phyloP scores from a whole-genome alignment of 75 land plant species.

The Cunninghamia lanceolata region DNA sequence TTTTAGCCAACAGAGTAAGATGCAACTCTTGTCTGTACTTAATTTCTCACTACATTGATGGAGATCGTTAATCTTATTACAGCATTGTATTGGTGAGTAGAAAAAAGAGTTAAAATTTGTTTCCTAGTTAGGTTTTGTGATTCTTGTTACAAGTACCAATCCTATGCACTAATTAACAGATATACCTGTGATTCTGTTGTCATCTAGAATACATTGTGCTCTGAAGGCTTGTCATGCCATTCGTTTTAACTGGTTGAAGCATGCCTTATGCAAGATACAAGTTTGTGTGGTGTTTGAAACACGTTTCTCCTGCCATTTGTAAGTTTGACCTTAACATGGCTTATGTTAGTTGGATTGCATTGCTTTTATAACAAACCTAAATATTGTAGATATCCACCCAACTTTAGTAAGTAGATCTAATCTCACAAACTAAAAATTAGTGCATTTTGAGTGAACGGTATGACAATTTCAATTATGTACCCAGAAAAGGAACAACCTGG shows the following conservation, averaged over 20 bases:
- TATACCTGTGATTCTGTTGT: neutral
- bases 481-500: neutral
- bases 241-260: neutral
- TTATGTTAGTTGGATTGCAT: neutral
- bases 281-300: neutral
- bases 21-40: neutral
- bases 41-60: neutral
- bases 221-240: neutral
- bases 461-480: neutral
- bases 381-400: no score
- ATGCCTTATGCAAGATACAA: neutral
- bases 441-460: neutral
- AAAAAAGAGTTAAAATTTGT: neutral
- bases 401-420: neutral
- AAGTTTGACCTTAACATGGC: neutral
- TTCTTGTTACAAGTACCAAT: neutral
- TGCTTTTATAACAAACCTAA: neutral
- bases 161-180: neutral
- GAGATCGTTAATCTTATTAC: neutral
- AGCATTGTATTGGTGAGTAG: neutral
- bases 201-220: neutral
- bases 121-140: neutral
- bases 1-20: neutral
- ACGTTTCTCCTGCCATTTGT: neutral
- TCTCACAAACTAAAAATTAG: neutral